Evolutionary conservation across 1,284 basidiomycete genomes (phyloP), one percentile per base, ranked within the genome.

Genomic region (Heterobasidion annosum): DNA sequence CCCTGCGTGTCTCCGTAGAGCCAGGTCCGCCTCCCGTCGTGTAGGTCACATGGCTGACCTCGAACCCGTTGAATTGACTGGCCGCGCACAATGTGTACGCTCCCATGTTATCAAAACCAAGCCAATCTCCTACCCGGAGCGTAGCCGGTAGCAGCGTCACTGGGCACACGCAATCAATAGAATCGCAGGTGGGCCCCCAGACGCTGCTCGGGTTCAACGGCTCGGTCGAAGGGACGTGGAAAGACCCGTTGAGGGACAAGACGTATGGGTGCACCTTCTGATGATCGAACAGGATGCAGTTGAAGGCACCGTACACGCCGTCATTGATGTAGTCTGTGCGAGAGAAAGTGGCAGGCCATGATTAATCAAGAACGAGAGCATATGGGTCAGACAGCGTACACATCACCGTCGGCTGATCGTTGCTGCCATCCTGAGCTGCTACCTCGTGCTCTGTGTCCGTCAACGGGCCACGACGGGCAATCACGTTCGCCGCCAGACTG

Each of bases 301-400:
- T 98, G 82, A 99, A 98, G 18, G 96, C 91, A 53, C 96, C 95
- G 71, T 99, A 99, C 44, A 98, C 92, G 48, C 94, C 95, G 69
- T 97, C 95, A 73, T 95, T 97, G 80, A 97, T 92, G 76, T 97
- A 98, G 75, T 96, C 91, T 93, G 56, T 52, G 59, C 59, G 46
- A 53, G 56, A 19, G 57, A 61, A 19, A 48, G 53, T 50, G 53
- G 43, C 43, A 6, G 25, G 47, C 16, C 15, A 52, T 64, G 54
- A 63, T 55, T 8, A n/a, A 40, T 8, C 37, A 57, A 54, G 57
- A 54, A 52, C 50, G 44, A 46, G 16, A 59, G 58, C 55, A 56
- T 13, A 47, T 10, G 18, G n/a, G 6, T 10, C 10, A 57, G 57
- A 54, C 35, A 10, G 82, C 89, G 68, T 69, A 93, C 90, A 92